These are phyloP conservation scores for Cicer cuneatum DNA, from an alignment of 306 rosid species.

Conservation along the genomic window DNA sequence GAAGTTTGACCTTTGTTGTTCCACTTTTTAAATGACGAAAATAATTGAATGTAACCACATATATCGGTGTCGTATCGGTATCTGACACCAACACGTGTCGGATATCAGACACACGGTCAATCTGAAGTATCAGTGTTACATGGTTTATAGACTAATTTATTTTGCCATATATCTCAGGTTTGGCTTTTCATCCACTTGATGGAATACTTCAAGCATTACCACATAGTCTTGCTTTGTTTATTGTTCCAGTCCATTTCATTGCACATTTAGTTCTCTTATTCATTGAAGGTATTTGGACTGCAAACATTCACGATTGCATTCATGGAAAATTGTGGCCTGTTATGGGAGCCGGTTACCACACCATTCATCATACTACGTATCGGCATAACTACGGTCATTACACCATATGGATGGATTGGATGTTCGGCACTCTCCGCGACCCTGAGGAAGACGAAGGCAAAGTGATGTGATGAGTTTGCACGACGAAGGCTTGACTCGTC, in stretches of 20 bases:
- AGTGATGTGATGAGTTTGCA: conserved; percentile 47
- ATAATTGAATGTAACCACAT: too few relatives aligned
- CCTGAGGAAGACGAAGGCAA: conserved; percentile 64
- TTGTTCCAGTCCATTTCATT: conserved; percentile 78
- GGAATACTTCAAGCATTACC: conserved; percentile 96
- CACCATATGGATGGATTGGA: conserved; percentile 96
- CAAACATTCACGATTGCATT: conserved; percentile 91
- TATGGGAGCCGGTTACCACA: conserved; percentile 99
- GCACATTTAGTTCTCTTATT: conserved; percentile 70
- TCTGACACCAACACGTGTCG: too few relatives aligned
- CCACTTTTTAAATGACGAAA: too few relatives aligned
- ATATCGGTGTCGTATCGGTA: too few relatives aligned
- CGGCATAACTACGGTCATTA: conserved; percentile 93
- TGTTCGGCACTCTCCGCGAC: conserved; percentile 87
- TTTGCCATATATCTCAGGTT: conserved; percentile 60
- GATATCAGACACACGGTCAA: too few relatives aligned
- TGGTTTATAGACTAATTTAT: neutral
- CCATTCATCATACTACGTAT: conserved; percentile 92
- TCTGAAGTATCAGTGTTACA: too few relatives aligned
- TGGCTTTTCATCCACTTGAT: conserved; percentile 95
- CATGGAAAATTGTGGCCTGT: conserved; percentile 84
- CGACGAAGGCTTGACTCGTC: neutral
- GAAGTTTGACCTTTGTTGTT: too few relatives aligned
- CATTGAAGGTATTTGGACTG: conserved; percentile 83
- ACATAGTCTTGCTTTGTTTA: conserved; percentile 62